Evolutionary conservation across 2,329 filamentous ascomycete species (phyloP).

Genomic region (Ceratocystis alfenasii): DNA sequence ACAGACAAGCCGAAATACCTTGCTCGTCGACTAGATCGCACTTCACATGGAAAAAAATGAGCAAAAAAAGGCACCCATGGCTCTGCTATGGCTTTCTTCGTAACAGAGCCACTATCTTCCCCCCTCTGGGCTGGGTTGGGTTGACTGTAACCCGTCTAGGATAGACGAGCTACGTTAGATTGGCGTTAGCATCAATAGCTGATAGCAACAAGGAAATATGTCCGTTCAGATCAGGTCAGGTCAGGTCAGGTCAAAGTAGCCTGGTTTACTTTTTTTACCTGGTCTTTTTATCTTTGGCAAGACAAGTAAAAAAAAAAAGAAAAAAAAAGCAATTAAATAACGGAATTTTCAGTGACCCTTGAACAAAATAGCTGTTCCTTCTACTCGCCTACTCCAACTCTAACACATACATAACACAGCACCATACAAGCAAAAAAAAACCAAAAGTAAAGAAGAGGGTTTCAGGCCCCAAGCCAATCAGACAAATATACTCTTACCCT

Average conservation of each 20-base stretch:
- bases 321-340: not conserved
- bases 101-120: not conserved
- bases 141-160: not conserved
- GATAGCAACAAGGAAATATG: not conserved
- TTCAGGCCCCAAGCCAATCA: not conserved
- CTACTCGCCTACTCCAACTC: slow-evolving; percentile 1
- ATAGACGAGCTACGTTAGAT: not conserved
- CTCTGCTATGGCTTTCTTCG: not conserved
- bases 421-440: not conserved
- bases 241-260: not conserved
- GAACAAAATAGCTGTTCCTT: not conserved
- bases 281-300: not conserved
- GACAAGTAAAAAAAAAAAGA: not conserved
- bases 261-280: not conserved
- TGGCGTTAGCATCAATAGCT: slow-evolving; percentile 7
- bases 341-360: not conserved
- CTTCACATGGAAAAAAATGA: not conserved
- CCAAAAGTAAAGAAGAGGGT: not conserved
- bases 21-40: no score
- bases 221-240: not conserved
- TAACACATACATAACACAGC: not conserved
- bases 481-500: not conserved
- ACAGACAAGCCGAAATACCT: not conserved
- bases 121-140: not conserved
- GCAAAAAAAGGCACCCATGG: no score